Percentiles rank a stretch among this genome's conserved stretches.
These are phyloP conservation scores for Polymyxa betae DNA, from an alignment of 208 protist genomes.

Conservation along the genomic window DNA sequence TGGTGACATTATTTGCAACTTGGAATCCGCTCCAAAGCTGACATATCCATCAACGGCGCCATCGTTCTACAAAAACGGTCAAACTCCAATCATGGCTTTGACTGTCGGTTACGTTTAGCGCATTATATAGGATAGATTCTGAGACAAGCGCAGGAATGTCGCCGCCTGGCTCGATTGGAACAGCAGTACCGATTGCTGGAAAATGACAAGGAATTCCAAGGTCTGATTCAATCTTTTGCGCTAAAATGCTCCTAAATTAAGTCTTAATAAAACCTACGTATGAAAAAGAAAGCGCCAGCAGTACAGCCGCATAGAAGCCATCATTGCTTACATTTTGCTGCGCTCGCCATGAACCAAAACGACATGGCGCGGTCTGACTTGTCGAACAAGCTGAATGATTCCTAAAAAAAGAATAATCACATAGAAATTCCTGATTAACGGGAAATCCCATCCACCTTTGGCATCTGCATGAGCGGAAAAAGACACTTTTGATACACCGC, in stretches of 20 bases:
- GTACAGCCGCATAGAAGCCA: not conserved
- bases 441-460: conserved; percentile 79
- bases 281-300: not conserved
- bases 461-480: conserved; percentile 86
- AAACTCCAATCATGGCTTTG: too few relatives aligned
- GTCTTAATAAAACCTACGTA: not conserved
- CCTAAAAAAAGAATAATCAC: not conserved
- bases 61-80: too few relatives aligned
- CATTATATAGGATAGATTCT: not conserved
- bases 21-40: too few relatives aligned
- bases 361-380: conserved; percentile 73
- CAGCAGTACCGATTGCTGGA: conserved; percentile 68
- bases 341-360: conserved; percentile 82
- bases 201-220: conserved; percentile 69
- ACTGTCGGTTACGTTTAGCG: not conserved
- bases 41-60: too few relatives aligned
- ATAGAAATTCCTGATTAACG: conserved; percentile 73
- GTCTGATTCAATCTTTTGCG: conserved; percentile 63
- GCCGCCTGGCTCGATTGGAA: not conserved
- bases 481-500: conserved; percentile 70
- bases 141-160: not conserved
- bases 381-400: conserved; percentile 38
- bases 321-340: conserved; percentile 74
- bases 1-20: too few relatives aligned
- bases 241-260: conserved; percentile 59